These are phyloP conservation scores for Ottelia alismoides DNA, from an alignment of 106 monocot genomes.

Conservation along the genomic window DNA sequence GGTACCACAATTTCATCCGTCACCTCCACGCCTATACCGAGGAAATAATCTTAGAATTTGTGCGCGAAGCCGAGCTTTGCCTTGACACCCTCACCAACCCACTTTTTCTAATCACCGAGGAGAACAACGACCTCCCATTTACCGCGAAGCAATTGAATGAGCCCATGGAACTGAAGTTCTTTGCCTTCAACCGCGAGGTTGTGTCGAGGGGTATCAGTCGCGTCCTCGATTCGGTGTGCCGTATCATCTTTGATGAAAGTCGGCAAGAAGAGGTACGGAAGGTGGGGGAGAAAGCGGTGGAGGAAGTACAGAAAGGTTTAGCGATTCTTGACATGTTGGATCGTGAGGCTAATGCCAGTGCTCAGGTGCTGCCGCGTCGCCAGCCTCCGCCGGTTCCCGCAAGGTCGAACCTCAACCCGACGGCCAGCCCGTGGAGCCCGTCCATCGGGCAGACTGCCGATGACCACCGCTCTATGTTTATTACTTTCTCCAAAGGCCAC, in stretches of 20 bases:
- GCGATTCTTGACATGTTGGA: neutral
- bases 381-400: neutral
- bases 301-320: neutral
- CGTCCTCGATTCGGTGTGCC: constrained; percentile 3
- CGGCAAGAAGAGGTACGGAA: no score
- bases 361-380: neutral
- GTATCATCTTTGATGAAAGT: constrained; percentile 13
- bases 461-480: constrained; percentile 15
- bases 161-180: constrained; percentile 18
- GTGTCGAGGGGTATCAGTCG: neutral
- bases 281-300: neutral
- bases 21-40: neutral
- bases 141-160: constrained; percentile 6
- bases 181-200: constrained; percentile 10
- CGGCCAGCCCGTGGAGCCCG: neutral
- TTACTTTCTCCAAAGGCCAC: constrained; percentile 16
- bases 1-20: neutral
- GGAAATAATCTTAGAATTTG: neutral
- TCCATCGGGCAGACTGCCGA: neutral
- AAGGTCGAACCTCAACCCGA: neutral
- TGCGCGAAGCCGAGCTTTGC: neutral
- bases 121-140: neutral
- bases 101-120: neutral
- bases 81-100: neutral
- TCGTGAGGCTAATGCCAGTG: neutral